Base-by-base conservation (phyloP, 768 basidiomycete genomes). In the Mycena pura region DNA sequence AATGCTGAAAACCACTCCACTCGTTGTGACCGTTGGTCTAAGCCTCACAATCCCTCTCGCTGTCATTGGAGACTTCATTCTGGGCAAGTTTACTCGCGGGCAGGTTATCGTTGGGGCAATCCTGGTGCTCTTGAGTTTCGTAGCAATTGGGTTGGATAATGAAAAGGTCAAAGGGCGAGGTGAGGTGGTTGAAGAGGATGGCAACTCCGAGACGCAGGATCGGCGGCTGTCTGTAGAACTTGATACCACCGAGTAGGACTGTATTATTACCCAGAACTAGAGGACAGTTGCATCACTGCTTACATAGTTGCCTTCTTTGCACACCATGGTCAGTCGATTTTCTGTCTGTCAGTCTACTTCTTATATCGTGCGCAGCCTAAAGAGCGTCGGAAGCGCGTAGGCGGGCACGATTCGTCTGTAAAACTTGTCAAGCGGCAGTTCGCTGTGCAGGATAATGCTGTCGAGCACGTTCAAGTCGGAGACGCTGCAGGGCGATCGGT, bases 1-100 rank as follows among this genome's bases (percentile, higher is more conserved):
- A 3, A 96, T 98, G 95, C 86, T 99, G 63, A 96, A 96, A 78
- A 99, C 96, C 7, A 95, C 95, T 1, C 96, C 96, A 1, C 78
- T 96, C 13, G 93, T 97, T 19, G 96, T 92, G 17, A 99, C 96
- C 0, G 81, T 98, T 54, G 96, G 96, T 25, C 82, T 99, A 9
- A 93, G 91, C 57, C 83, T 99, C 14, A 97, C 97, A 1, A 97
- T 98, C 72, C 96, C 95, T 5, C 79, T 96, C 50, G 94, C 97
- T 6, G 87, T 98, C 47, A 49, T 91, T 9, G 95, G 95, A 14
- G 95, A 97, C 68, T 78, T 86, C 60, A 71, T 89, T 56, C 78
- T 93, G 3, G 80, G 85, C 21, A 84, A 81, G 38, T 80, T 88
- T 28, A 80, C 86, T 21, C 77, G 82, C 21, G 68, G 73, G 9